Conservation (phyloP, 2,329 filamentous ascomycete genomes). For the Penicillium sp. region DNA sequence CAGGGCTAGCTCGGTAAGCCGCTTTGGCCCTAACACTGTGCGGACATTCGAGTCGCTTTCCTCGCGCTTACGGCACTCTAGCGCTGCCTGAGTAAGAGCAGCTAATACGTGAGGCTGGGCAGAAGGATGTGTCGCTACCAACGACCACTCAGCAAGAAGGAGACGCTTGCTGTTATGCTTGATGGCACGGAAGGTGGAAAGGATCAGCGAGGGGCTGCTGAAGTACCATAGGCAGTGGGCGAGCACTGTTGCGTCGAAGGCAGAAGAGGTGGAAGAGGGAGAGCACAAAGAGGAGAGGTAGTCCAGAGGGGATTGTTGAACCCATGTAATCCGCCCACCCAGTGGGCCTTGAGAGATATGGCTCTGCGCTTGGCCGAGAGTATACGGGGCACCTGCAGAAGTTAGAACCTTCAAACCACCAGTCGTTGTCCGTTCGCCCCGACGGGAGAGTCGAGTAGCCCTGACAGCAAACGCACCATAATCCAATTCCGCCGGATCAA, state of each 20-base stretch:
- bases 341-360: conserved; percentile 21
- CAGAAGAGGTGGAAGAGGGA: background rate
- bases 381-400: conserved; percentile 23
- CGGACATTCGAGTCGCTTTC: conserved; percentile 53
- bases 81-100: background rate
- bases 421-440: conserved; percentile 7
- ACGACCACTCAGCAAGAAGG: background rate
- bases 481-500: conserved; percentile 59
- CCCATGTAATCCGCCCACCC: conserved; percentile 17
- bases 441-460: too few species aligned
- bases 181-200: background rate
- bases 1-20: conserved; percentile 41
- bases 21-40: conserved; percentile 52
- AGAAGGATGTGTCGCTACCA: background rate
- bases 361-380: conserved; percentile 23
- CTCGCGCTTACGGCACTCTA: background rate
- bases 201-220: background rate
- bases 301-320: background rate
- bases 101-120: background rate
- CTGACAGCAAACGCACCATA: conserved; percentile 47
- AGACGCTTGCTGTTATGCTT: background rate
- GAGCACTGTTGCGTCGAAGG: background rate
- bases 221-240: conserved; percentile 1
- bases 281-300: background rate
- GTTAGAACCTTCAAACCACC: background rate